These are phyloP conservation scores for Geranomyces michiganensis DNA, from an alignment of 192 early-diverging fungal species.

Conservation along the genomic window DNA sequence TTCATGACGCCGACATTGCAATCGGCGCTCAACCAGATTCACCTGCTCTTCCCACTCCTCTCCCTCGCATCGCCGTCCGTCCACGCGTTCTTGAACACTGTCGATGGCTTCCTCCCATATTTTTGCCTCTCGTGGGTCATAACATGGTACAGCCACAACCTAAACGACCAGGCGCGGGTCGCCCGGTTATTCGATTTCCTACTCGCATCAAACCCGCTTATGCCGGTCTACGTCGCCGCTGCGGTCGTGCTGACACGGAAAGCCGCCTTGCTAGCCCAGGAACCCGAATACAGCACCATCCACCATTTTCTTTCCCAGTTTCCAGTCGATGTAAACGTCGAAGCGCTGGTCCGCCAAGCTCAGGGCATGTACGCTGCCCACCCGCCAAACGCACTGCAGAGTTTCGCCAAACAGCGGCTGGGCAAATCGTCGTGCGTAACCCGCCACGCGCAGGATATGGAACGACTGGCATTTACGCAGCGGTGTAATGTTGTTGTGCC, in stretches of 20 bases:
- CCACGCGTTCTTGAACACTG: slow-evolving; percentile 8
- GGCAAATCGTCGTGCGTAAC: slow-evolving; percentile 16
- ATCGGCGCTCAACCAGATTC: slow-evolving; percentile 56
- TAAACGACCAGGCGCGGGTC: slow-evolving; percentile 47
- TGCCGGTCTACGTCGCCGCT: slow-evolving; percentile 65
- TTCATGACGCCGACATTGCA: slow-evolving; percentile 35
- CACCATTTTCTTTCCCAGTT: slow-evolving; percentile 29
- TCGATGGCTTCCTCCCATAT: slow-evolving; percentile 59
- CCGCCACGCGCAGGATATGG: slow-evolving; percentile 9
- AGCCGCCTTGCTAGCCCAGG: neutral
- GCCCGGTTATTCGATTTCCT: slow-evolving; percentile 69
- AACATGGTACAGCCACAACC: slow-evolving; percentile 76
- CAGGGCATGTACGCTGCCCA: neutral
- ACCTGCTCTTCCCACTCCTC: slow-evolving; percentile 35
- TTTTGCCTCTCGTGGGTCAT: slow-evolving; percentile 74
- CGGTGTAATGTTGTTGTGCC: neutral
- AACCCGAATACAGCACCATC: slow-evolving; percentile 13
- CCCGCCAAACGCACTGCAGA: slow-evolving; percentile 18
- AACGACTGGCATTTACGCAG: slow-evolving; percentile 12
- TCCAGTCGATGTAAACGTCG: slow-evolving; percentile 6
- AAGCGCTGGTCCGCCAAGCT: slow-evolving; percentile 13
- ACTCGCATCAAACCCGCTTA: slow-evolving; percentile 60
- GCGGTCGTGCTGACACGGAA: slow-evolving; percentile 36
- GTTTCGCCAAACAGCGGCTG: neutral
- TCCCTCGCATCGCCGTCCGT: slow-evolving; percentile 12